Evolutionary conservation across 2,329 filamentous ascomycete species (phyloP).

Genomic region (Trichoderma koningii): DNA sequence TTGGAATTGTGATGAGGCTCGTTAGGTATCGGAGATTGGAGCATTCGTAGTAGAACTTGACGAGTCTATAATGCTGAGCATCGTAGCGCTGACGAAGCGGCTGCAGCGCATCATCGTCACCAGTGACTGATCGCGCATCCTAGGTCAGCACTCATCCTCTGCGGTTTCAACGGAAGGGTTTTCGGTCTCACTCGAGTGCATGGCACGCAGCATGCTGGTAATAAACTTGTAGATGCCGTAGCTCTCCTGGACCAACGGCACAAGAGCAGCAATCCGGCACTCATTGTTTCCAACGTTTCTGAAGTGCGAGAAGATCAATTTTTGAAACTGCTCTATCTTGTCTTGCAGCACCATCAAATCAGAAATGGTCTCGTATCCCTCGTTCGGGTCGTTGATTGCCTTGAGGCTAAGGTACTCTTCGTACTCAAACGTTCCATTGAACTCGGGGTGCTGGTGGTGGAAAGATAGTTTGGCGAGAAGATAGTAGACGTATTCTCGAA

Average conservation of each 20-base stretch:
- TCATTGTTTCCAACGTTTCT: constrained; percentile 90
- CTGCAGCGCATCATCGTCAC: constrained; percentile 88
- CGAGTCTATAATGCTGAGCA: constrained; percentile 92
- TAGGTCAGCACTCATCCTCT: constrained; percentile 30
- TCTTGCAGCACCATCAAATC: constrained; percentile 97
- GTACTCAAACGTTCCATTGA: constrained; percentile 98
- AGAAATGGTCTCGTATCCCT: constrained; percentile 94
- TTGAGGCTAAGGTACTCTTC: constrained; percentile 98
- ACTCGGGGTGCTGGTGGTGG: constrained; percentile 94
- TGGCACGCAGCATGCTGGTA: constrained; percentile 97
- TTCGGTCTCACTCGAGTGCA: constrained; percentile 78
- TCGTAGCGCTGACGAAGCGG: constrained; percentile 88
- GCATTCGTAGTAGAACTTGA: constrained; percentile 99
- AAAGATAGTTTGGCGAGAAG: constrained; percentile 94
- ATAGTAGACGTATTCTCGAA: constrained; percentile 96
- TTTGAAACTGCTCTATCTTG: constrained; percentile 98
- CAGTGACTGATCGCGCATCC: constrained; percentile 63
- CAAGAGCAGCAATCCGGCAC: constrained; percentile 90
- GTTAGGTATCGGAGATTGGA: constrained; percentile 96
- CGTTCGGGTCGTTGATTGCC: constrained; percentile 97
- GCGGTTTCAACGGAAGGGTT: neutral
- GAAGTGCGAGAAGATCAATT: constrained; percentile 97
- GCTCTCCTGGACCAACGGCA: constrained; percentile 93
- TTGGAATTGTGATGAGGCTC: constrained; percentile 92
- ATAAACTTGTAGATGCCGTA: constrained; percentile 99